These are phyloP conservation scores for Rhynchospora tenuis DNA, from an alignment of 176 grass and related monocot species.

Conservation along the genomic window DNA sequence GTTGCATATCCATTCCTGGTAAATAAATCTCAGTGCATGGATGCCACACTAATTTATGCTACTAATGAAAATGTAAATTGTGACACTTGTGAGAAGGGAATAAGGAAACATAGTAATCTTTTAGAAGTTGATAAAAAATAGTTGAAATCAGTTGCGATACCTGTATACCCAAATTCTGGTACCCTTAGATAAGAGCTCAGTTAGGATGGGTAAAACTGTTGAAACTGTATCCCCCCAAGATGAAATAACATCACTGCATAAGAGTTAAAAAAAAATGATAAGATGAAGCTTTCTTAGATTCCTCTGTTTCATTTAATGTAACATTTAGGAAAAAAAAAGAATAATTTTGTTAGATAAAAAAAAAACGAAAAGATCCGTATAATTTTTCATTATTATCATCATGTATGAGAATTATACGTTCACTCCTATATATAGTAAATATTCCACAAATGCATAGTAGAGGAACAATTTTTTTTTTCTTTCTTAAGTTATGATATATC, in stretches of 20 bases:
- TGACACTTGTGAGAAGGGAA: not conserved
- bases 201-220: slow-evolving; percentile 56
- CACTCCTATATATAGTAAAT: too few species aligned
- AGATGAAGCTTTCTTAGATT: not conserved
- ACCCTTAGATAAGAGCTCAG: slow-evolving; percentile 42
- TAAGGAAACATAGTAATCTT: not conserved
- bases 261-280: not conserved
- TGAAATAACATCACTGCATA: slow-evolving; percentile 34
- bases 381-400: too few species aligned
- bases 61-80: not conserved
- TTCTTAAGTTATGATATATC: not conserved
- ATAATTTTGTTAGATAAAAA: too few species aligned
- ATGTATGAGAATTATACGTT: too few species aligned
- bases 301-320: too few species aligned
- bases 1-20: not conserved
- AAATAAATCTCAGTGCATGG: not conserved
- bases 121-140: not conserved
- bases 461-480: not conserved
- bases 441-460: too few species aligned
- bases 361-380: too few species aligned
- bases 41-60: not conserved
- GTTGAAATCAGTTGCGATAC: slow-evolving; percentile 17
- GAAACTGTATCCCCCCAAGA: slow-evolving; percentile 39
- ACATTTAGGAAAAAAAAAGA: too few species aligned
- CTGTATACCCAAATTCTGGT: slow-evolving; percentile 76